phyloP scores from a whole-genome alignment of 306 rosid species.

The barrel medic (Medicago truncatula) region MtrunA17r5.0-ANR NC_053044.1:44940001-44940500 shows the following conservation, averaged over 20 bases:
- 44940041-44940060: neutral
- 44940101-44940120: neutral
- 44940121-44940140: neutral
- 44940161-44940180: neutral
- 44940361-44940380: constrained; percentile 13
- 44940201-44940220: constrained; percentile 1
- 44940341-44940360: constrained; percentile 11
- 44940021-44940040: neutral
- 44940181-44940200: neutral
- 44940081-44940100: neutral
- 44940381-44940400: neutral
- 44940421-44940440: constrained; percentile 92
- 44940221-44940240: constrained; percentile 8
- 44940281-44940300: constrained; percentile 20
- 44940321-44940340: constrained; percentile 22
- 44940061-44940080: neutral
- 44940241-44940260: neutral
- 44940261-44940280: neutral
- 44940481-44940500: constrained; percentile 34
- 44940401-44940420: constrained; percentile 71
- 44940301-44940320: neutral
- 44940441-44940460: constrained; percentile 97
- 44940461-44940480: constrained; percentile 96
- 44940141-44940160: neutral
- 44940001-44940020: neutral